phyloP scores from a whole-genome alignment of 306 rosid species.

The Quercus engelmannii region DNA sequence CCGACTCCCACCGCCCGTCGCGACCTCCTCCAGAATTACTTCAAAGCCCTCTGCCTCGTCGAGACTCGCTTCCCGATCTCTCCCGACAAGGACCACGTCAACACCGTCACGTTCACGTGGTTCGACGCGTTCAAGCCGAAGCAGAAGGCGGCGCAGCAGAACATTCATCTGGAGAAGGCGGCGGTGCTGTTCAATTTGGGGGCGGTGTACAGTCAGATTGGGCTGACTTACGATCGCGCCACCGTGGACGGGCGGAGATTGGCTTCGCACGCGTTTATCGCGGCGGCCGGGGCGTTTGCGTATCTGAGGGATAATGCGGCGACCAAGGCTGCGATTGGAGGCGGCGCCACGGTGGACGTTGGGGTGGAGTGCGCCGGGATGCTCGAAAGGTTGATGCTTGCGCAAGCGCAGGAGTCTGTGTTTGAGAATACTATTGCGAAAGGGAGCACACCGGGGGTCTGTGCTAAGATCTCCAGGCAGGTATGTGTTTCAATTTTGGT shows the following conservation, averaged over 20 bases:
- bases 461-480: slow-evolving; percentile 97
- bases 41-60: slow-evolving; percentile 74
- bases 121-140: slow-evolving; percentile 83
- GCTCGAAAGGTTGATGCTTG: slow-evolving; percentile 94
- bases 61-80: slow-evolving; percentile 98
- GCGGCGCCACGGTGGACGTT: slow-evolving; percentile 73
- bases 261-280: slow-evolving; percentile 84
- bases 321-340: slow-evolving; percentile 72
- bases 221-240: slow-evolving; percentile 69
- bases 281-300: slow-evolving; percentile 81
- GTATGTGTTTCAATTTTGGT: slow-evolving; percentile 21
- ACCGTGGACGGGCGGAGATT: slow-evolving; percentile 73
- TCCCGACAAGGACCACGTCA: slow-evolving; percentile 77
- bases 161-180: slow-evolving; percentile 91
- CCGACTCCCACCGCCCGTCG: slow-evolving; percentile 86
- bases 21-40: slow-evolving; percentile 76
- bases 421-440: slow-evolving; percentile 91
- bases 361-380: slow-evolving; percentile 84
- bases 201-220: slow-evolving; percentile 91
- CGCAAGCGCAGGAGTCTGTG: slow-evolving; percentile 97
- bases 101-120: slow-evolving; percentile 77
- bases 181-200: slow-evolving; percentile 82
- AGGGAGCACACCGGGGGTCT: slow-evolving; percentile 96
- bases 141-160: slow-evolving; percentile 88
- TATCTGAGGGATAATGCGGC: slow-evolving; percentile 75